Conservation (phyloP, 2,329 filamentous ascomycete species). For the Colletotrichum cordylinicola region DNA sequence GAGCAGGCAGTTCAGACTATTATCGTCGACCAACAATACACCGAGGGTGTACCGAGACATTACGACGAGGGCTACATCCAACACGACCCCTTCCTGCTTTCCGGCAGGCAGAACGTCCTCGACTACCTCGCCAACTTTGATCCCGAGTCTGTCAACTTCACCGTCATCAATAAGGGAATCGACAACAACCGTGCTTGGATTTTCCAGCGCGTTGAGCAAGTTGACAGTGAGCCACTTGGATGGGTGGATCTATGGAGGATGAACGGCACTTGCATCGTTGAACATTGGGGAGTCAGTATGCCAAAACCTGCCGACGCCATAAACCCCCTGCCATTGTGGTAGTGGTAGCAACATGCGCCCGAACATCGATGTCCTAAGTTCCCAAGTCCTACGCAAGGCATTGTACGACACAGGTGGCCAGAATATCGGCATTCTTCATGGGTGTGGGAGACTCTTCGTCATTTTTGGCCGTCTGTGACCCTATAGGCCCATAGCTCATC, state of each 20-base stretch:
- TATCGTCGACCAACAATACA: background rate
- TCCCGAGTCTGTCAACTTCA: background rate
- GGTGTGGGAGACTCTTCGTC: too few relatives aligned
- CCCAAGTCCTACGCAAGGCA: too few relatives aligned
- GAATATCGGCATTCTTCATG: background rate
- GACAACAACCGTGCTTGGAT: background rate
- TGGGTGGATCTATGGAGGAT: conserved; percentile 1
- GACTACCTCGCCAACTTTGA: background rate
- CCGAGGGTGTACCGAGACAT: background rate
- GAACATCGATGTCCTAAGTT: too few relatives aligned
- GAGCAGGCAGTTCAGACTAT: background rate
- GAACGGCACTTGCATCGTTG: conserved; percentile 4
- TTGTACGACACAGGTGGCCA: background rate
- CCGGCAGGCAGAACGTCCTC: background rate
- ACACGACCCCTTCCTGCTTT: conserved; percentile 3
- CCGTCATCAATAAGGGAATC: background rate
- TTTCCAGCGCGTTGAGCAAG: background rate
- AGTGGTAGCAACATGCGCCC: background rate
- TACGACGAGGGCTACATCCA: conserved; percentile 10
- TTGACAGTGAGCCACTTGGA: background rate
- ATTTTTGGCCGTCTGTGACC: too few relatives aligned
- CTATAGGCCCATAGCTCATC: too few relatives aligned
- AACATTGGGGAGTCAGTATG: background rate
- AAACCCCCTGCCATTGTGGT: background rate
- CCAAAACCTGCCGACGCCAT: background rate